A percentile compares a stretch with the other conserved stretches of the same genome.
Conservation (phyloP, 768 basidiomycete genomes). For the Nevesoporus exiguus region DNA sequence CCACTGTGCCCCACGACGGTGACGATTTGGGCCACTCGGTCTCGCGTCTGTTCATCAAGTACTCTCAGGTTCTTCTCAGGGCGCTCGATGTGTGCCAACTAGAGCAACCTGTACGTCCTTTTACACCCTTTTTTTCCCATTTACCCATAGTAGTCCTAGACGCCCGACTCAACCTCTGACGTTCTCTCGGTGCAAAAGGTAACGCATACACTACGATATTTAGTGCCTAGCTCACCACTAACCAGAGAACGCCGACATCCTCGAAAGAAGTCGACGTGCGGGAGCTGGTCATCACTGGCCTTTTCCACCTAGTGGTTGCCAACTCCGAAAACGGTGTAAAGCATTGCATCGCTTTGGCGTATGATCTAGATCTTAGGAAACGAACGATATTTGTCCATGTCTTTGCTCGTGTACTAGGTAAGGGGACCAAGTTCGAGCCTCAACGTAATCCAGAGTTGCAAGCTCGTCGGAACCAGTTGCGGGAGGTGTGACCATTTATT, state of each 20-base stretch:
- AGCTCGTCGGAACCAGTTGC: conserved; percentile 49
- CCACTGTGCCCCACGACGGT: conserved; percentile 45
- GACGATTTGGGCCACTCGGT: conserved; percentile 68
- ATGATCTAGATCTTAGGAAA: conserved; percentile 64
- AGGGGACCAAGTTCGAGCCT: conserved; percentile 74
- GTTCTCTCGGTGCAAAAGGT: conserved; percentile 47
- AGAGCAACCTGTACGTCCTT: conserved; percentile 41
- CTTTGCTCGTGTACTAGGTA: conserved; percentile 74
- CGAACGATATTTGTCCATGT: conserved; percentile 82
- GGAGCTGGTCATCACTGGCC: conserved; percentile 73
- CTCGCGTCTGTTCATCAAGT: conserved; percentile 76
- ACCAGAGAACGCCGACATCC: conserved; percentile 42
- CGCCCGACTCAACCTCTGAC: conserved; percentile 49
- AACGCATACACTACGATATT: conserved; percentile 1
- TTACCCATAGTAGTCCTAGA: conserved; percentile 30
- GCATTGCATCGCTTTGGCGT: conserved; percentile 78
- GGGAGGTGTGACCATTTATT: conserved; percentile 46
- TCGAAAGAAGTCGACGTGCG: conserved; percentile 61
- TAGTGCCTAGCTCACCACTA: conserved; percentile 5
- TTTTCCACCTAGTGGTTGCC: conserved; percentile 76
- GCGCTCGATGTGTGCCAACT: conserved; percentile 52
- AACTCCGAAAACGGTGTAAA: conserved; percentile 89
- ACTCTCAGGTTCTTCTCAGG: conserved; percentile 62
- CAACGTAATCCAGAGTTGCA: conserved; percentile 48
- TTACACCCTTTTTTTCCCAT: background rate